Percentiles rank a stretch among this genome's conserved stretches.
phyloP scores from a whole-genome alignment of 176 grass and related monocot species.

The Avena sativa region DNA sequence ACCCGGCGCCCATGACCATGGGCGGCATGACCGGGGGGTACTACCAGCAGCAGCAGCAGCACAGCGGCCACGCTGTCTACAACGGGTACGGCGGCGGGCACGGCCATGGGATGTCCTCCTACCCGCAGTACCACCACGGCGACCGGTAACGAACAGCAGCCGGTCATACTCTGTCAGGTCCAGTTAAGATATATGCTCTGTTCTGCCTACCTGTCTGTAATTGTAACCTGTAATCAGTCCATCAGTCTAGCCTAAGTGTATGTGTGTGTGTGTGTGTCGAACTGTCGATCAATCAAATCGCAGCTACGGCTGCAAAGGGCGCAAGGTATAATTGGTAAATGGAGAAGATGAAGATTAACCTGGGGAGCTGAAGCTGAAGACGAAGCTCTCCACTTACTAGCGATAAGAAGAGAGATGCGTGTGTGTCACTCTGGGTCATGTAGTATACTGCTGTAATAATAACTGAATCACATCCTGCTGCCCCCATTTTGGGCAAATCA shows the following conservation, averaged over 20 bases:
- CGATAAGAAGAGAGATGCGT: background rate
- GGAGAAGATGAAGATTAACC: background rate
- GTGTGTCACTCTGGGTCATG: background rate
- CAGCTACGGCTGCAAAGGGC: background rate
- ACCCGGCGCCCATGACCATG: constrained; percentile 34
- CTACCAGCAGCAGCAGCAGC: constrained; percentile 20
- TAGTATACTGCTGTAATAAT: background rate
- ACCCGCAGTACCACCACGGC: constrained; percentile 10
- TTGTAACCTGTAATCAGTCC: constrained; percentile 10
- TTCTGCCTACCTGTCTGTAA: background rate
- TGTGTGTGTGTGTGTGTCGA: too few relatives aligned
- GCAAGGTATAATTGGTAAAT: background rate
- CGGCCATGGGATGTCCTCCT: constrained; percentile 13
- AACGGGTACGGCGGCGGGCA: background rate
- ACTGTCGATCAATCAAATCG: background rate
- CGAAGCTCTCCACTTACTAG: background rate
- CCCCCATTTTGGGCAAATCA: too few relatives aligned
- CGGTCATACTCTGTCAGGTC: background rate
- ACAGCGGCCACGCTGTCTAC: background rate
- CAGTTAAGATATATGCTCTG: background rate
- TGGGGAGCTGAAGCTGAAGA: background rate
- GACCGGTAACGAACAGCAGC: background rate
- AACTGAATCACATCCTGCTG: background rate
- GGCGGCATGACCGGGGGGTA: background rate
- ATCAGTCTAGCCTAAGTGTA: background rate